These are phyloP conservation scores for Apiotrichum gamsii DNA, from an alignment of 1,284 basidiomycete species.

Conservation along the genomic window DNA sequence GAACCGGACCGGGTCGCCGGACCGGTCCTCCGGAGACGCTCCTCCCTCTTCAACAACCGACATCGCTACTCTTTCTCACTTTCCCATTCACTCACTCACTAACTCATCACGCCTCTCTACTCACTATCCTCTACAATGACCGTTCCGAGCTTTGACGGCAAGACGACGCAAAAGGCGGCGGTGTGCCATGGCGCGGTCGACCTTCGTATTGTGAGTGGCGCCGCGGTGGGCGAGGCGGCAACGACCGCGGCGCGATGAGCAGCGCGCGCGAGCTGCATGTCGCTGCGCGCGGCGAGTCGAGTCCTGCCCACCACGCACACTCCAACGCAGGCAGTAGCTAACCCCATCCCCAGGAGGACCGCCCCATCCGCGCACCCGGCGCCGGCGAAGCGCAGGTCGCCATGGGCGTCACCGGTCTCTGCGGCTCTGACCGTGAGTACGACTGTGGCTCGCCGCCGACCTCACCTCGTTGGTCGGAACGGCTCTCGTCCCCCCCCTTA, in stretches of 20 bases:
- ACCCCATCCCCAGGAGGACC: conserved; percentile 48
- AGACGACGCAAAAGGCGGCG: conserved; percentile 35
- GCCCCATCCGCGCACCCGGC: conserved; percentile 36
- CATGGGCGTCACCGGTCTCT: conserved; percentile 77
- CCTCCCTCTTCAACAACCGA: too few species aligned
- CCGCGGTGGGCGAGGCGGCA: too few species aligned
- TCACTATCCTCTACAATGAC: background rate
- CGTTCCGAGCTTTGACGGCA: conserved; percentile 6
- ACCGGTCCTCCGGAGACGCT: too few species aligned
- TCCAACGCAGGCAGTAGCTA: too few species aligned
- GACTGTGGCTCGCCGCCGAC: background rate
- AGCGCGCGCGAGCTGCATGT: too few species aligned
- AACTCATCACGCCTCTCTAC: background rate
- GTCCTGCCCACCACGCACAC: too few species aligned
- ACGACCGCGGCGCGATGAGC: too few species aligned
- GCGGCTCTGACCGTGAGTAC: conserved; percentile 77
- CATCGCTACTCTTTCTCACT: too few species aligned
- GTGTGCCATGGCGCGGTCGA: conserved; percentile 51
- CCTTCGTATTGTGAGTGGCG: conserved; percentile 48
- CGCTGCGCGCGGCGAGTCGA: too few species aligned
- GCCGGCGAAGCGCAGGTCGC: conserved; percentile 44
- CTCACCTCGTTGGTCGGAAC: too few species aligned
- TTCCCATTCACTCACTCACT: too few species aligned
- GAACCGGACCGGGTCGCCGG: too few species aligned
- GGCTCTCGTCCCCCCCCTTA: background rate